Evolutionary conservation across 306 rosid genomes (phyloP), one percentile per base, ranked within the genome.

Genomic region (Carpinus fangiana): DNA sequence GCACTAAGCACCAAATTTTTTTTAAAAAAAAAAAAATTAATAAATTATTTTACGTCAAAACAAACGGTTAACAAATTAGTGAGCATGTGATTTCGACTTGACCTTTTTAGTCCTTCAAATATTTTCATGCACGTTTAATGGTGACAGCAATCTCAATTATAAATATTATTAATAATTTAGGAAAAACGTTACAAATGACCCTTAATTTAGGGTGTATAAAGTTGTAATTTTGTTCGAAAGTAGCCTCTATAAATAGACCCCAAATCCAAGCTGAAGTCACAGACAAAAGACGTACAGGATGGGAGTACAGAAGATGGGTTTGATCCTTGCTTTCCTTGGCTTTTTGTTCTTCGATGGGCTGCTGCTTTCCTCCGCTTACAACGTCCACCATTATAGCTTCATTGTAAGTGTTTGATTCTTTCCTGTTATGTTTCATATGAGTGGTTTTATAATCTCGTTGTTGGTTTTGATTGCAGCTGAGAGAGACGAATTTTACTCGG

Each of bases 311-410:
- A 80, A 74, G 52, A 74, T 68, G 31, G 46, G 66, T 70, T 70
- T 64, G 7, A 48, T 78, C 8, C 76, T 77, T 3, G 60, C 60
- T 18, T 7, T 75, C 8, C 47, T 79, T 0, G 70, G 43, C 13
- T 20, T 79, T 56, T 59, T 76, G 50, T 10, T 81, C 16, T 28
- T 81, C 18, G 60, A 70, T 20, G 76, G 51, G 4, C 3, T 61
- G 0, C 51, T 61, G 0, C 60, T 36, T 4, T 38, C 56, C 71
- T 17, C 55, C 68, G 84, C 81, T 60, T 61, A 70, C 2, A 76
- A 76, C 16, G 81, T 76, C 43, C 81, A 81, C 66, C 73, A 46
- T 16, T 76, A 81, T 10, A 54, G 53, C 66, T 81, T 81, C 52
- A 36, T 66, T 36, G 84, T 81, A 76, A 80, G 83, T 64, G 4